Percentiles rank a stretch among this genome's conserved stretches.
Conservation (phyloP, 345 rosid species). For the Brassica juncea region DNA sequence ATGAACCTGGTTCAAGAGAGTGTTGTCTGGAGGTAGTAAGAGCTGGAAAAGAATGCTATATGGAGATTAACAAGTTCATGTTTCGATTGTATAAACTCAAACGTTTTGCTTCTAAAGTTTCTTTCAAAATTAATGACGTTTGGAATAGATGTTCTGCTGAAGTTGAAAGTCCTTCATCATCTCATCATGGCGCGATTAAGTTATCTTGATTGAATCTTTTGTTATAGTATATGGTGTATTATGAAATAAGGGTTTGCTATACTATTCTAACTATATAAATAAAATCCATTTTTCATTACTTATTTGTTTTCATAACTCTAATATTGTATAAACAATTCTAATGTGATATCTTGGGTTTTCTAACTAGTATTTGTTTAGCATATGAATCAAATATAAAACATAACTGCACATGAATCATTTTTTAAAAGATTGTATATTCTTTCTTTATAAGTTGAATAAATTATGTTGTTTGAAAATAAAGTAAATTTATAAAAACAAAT, state of each 20-base stretch:
- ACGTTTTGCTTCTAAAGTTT: background rate
- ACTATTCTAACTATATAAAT: background rate
- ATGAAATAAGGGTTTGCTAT: too few relatives aligned
- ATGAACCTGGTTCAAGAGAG: background rate
- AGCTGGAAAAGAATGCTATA: too few relatives aligned
- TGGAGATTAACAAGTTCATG: background rate
- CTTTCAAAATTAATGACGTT: too few relatives aligned
- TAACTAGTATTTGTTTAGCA: background rate
- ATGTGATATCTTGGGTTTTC: background rate
- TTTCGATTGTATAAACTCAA: background rate
- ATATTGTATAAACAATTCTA: background rate
- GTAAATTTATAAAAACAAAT: background rate
- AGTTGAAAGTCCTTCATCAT: background rate
- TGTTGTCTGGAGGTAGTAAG: slow-evolving; percentile 3
- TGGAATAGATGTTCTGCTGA: too few relatives aligned
- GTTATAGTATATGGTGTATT: too few relatives aligned
- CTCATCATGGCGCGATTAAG: background rate
- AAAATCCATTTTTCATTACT: background rate
- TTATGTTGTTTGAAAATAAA: background rate
- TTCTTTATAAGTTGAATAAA: background rate
- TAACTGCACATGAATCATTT: too few relatives aligned
- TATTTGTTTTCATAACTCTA: background rate
- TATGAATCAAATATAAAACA: too few relatives aligned
- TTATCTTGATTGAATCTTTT: too few relatives aligned
- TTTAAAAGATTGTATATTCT: background rate